These are phyloP conservation scores for Talaromyces borbonicus DNA, from an alignment of 495 filamentous ascomycete species.

Conservation along the genomic window DNA sequence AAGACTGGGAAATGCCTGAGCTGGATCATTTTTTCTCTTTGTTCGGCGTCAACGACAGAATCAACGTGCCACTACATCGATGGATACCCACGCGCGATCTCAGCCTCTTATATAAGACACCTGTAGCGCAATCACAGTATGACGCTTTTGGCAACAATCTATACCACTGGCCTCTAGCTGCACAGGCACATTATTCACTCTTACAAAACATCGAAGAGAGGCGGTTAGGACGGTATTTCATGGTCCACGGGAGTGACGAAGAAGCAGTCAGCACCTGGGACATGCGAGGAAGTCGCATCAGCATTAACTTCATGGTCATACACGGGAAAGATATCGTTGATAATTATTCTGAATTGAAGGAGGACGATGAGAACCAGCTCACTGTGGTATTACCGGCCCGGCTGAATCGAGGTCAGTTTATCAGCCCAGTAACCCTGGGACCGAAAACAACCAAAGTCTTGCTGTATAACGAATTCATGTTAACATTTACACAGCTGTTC, in stretches of 20 bases:
- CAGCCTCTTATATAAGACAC: conserved; percentile 26
- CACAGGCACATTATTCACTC: conserved; percentile 40
- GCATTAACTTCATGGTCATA: conserved; percentile 39
- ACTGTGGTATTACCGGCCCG: conserved; percentile 12
- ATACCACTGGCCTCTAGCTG: conserved; percentile 36
- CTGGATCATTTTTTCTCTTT: conserved; percentile 10
- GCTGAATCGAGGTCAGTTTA: conserved; percentile 9
- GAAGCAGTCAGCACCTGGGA: conserved; percentile 27
- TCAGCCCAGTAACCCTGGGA: no score
- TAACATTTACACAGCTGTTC: not conserved
- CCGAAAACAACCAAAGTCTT: no score
- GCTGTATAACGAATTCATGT: no score
- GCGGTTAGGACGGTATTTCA: conserved; percentile 25
- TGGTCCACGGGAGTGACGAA: conserved; percentile 8
- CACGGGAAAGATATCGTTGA: conserved; percentile 32
- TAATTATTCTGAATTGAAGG: conserved; percentile 12
- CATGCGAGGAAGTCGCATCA: conserved; percentile 32
- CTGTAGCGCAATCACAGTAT: conserved; percentile 20
- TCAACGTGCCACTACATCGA: conserved; percentile 26
- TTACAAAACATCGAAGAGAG: conserved; percentile 35
- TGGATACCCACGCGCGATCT: conserved; percentile 30
- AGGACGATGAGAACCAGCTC: conserved; percentile 17
- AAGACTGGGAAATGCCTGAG: conserved; percentile 10
- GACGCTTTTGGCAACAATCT: conserved; percentile 18
- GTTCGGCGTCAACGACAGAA: conserved; percentile 10